Percentiles rank a stretch among this genome's conserved stretches.
Conservation (phyloP, 352 stramenopile genomes). For the Discostella stelligera region DNA sequence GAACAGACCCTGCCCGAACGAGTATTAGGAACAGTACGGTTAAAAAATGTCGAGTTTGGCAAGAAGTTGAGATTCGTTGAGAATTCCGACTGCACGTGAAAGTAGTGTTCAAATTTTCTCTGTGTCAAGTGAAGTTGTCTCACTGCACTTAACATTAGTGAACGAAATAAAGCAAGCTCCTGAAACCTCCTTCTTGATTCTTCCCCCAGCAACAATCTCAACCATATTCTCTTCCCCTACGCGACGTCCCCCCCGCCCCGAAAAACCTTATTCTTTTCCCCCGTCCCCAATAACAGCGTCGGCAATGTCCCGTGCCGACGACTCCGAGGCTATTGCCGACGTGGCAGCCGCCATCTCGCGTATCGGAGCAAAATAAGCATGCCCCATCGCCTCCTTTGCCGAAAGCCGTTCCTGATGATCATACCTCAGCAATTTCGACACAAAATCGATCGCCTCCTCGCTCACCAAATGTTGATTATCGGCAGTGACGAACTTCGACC, state of each 20-base stretch:
- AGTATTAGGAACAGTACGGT: constrained; percentile 68
- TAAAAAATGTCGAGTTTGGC: constrained; percentile 78
- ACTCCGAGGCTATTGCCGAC: constrained; percentile 40
- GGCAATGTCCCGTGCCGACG: neutral
- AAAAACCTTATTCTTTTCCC: neutral
- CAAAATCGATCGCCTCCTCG: constrained; percentile 95
- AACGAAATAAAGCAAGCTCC: neutral
- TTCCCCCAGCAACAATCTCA: neutral
- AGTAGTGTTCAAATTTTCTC: too few relatives aligned
- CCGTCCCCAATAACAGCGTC: neutral
- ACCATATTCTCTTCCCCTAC: neutral
- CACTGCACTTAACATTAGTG: too few relatives aligned
- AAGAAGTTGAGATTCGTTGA: constrained; percentile 57
- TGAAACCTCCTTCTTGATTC: neutral
- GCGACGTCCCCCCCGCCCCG: too few relatives aligned
- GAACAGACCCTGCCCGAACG: constrained; percentile 68
- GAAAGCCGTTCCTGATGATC: constrained; percentile 90
- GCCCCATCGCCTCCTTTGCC: constrained; percentile 96
- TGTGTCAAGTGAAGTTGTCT: too few relatives aligned
- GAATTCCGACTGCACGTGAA: neutral
- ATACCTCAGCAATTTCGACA: constrained; percentile 86
- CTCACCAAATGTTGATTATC: constrained; percentile 97
- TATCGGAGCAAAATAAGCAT: constrained; percentile 97
- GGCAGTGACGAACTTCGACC: constrained; percentile 97
- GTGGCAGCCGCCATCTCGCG: constrained; percentile 55